Evolutionary conservation across 768 basidiomycete species (phyloP).

Genomic region (Exidia glandulosa): DNA sequence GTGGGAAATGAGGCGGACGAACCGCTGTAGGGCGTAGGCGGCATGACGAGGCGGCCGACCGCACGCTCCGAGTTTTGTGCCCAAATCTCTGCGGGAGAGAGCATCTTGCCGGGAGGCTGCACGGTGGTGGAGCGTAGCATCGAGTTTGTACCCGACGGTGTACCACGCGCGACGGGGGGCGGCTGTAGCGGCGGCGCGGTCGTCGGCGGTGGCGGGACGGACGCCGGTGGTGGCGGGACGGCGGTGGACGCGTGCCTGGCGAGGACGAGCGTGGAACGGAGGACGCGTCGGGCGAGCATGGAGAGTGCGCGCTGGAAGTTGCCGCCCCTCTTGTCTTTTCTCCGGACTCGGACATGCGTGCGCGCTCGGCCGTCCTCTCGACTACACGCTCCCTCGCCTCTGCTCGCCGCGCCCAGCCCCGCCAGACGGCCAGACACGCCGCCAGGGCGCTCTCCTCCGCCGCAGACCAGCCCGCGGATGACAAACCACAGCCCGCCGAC

Average conservation of each 20-base stretch:
- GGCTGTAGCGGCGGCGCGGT: neutral
- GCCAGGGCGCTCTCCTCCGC: neutral
- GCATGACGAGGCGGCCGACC: conserved; percentile 13
- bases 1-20: neutral
- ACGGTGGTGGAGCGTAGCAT: no score
- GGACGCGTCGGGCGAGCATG: no score
- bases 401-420: neutral
- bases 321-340: neutral
- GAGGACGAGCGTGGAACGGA: no score
- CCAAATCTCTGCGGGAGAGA: neutral
- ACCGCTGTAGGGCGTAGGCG: conserved; percentile 18
- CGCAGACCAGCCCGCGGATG: neutral
- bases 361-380: neutral
- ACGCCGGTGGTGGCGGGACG: neutral
- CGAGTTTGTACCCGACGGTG: no score
- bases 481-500: neutral
- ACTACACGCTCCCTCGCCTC: neutral
- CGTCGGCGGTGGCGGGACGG: neutral
- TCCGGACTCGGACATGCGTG: neutral
- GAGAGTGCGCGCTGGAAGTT: neutral
- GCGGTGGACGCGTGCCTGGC: neutral
- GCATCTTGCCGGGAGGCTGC: no score
- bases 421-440: neutral
- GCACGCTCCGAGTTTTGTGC: neutral
- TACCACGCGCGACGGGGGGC: no score